Percentiles rank a stretch among this genome's conserved stretches.
phyloP scores from a whole-genome alignment of 257 asterid species.

The Leptodermis oblonga region DNA sequence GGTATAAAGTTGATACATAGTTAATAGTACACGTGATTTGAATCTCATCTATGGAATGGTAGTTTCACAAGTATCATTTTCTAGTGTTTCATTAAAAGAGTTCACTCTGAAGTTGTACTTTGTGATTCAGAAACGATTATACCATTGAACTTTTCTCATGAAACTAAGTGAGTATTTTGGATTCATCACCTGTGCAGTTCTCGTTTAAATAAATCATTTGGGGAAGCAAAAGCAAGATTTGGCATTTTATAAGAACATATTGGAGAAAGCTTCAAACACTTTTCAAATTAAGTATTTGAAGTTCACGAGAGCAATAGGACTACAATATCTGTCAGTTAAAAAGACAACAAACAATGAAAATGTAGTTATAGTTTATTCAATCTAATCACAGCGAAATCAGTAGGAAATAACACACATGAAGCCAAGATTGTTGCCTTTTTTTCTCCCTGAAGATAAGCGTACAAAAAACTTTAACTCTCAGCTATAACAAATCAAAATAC shows the following conservation, averaged over 20 bases:
- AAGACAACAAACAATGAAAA: conserved; percentile 1
- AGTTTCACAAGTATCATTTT: too few relatives aligned
- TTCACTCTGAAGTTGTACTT: too few relatives aligned
- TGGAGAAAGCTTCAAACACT: not conserved
- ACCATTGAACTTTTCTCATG: too few relatives aligned
- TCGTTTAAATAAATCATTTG: not conserved
- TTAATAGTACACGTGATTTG: too few relatives aligned
- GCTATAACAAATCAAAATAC: too few relatives aligned
- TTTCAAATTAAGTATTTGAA: not conserved
- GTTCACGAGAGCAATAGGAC: not conserved
- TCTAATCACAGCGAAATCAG: not conserved
- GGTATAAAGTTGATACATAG: too few relatives aligned
- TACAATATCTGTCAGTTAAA: not conserved
- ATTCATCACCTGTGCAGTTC: not conserved
- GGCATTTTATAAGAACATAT: not conserved
- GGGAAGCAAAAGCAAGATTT: not conserved
- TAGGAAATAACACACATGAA: not conserved
- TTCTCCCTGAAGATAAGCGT: too few relatives aligned
- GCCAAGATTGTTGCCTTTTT: not conserved
- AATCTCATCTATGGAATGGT: too few relatives aligned
- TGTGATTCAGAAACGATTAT: too few relatives aligned
- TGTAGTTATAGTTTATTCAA: not conserved
- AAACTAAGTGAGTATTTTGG: not conserved
- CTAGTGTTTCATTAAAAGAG: too few relatives aligned
- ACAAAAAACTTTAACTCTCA: too few relatives aligned